A percentile compares a stretch with the other conserved stretches of the same genome.
These are phyloP conservation scores for Rhinocladiella similis DNA, from an alignment of 2,329 filamentous ascomycete species.

Conservation along the genomic window DNA sequence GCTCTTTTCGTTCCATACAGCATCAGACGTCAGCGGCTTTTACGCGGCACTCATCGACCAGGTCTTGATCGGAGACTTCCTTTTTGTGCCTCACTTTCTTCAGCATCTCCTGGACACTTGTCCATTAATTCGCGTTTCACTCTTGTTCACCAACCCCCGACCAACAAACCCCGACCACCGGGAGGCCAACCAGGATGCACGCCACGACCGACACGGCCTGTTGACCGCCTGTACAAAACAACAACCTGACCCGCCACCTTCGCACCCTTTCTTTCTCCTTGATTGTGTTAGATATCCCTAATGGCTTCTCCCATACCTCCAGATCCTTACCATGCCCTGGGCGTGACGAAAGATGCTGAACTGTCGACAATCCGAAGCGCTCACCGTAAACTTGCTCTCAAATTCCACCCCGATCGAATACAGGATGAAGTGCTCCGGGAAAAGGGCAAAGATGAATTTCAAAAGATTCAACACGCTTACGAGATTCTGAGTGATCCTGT, in stretches of 20 bases:
- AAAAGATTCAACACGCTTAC: conserved; percentile 89
- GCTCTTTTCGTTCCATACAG: conserved; percentile 7
- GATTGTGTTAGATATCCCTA: conserved; percentile 5
- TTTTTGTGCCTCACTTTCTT: conserved; percentile 5
- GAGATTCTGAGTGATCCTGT: conserved; percentile 81
- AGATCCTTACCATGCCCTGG: conserved; percentile 79
- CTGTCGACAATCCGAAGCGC: conserved; percentile 71
- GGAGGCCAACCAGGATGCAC: conserved; percentile 21
- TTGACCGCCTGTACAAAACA: conserved; percentile 27
- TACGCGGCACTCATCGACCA: background rate
- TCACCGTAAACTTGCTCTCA: conserved; percentile 82
- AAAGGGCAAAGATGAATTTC: conserved; percentile 82
- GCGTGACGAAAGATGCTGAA: conserved; percentile 71
- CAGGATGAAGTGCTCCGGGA: conserved; percentile 74
- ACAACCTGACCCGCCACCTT: conserved; percentile 6
- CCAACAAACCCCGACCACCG: conserved; percentile 12
- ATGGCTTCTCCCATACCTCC: conserved; percentile 34
- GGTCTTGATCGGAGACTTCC: conserved; percentile 4
- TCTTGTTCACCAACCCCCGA: conserved; percentile 15
- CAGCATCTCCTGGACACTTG: background rate
- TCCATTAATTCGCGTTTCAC: background rate
- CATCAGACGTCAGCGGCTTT: conserved; percentile 8
- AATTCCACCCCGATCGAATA: conserved; percentile 89
- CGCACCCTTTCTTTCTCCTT: conserved; percentile 5
- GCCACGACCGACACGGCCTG: conserved; percentile 15